These are phyloP conservation scores for Rhodosporidiobolus odoratus DNA, from an alignment of 768 basidiomycete species.

Conservation along the genomic window DNA sequence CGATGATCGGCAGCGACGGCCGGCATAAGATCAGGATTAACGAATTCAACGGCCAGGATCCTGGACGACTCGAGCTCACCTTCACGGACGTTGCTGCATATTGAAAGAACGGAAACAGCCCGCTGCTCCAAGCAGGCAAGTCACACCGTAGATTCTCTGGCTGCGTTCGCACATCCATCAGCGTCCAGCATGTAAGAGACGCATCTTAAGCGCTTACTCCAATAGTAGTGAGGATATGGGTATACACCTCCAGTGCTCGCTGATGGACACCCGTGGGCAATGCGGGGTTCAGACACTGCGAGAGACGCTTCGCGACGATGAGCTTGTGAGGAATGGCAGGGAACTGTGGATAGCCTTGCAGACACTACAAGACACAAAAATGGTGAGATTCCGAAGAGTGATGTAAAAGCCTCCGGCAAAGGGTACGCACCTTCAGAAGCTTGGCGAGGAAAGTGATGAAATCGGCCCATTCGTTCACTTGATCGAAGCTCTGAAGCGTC, in stretches of 20 bases:
- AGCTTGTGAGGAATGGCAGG: constrained; percentile 93
- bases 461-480: constrained; percentile 98
- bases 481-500: constrained; percentile 86
- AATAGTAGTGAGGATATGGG: constrained; percentile 80
- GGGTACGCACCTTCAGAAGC: constrained; percentile 40
- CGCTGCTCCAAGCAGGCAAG: constrained; percentile 87
- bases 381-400: neutral
- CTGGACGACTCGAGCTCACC: too few species aligned
- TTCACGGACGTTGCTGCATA: constrained; percentile 99
- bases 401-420: neutral
- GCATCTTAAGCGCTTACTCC: constrained; percentile 57
- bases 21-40: too few species aligned
- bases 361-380: constrained; percentile 56
- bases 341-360: constrained; percentile 88
- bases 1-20: too few species aligned
- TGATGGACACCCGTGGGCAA: constrained; percentile 95
- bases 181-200: constrained; percentile 8
- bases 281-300: constrained; percentile 97
- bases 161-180: constrained; percentile 48
- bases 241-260: constrained; percentile 88
- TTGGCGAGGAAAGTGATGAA: constrained; percentile 81
- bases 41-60: too few species aligned
- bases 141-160: constrained; percentile 79
- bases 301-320: constrained; percentile 84
- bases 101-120: constrained; percentile 96